phyloP scores from a whole-genome alignment of 192 early-diverging fungal genomes.

The Kickxella alabastrina region DNA sequence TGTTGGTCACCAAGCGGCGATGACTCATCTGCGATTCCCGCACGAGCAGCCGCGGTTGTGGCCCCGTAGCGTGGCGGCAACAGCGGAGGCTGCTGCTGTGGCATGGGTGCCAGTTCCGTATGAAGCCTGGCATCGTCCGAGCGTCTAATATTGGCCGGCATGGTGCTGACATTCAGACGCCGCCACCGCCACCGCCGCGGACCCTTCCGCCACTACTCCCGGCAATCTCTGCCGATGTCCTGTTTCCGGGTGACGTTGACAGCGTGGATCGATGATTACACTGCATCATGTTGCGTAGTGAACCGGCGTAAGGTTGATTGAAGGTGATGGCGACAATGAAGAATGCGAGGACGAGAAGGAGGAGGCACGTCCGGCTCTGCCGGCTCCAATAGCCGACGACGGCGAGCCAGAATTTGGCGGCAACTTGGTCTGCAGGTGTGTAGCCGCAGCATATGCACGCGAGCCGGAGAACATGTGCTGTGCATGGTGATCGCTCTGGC shows the following conservation, averaged over 20 bases:
- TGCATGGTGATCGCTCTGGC: not conserved
- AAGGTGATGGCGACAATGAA: conserved; percentile 43
- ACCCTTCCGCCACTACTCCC: not conserved
- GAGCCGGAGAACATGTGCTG: conserved; percentile 2
- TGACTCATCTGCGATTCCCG: not conserved
- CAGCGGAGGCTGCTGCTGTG: not conserved
- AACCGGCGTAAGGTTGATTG: conserved; percentile 32
- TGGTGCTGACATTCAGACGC: conserved; percentile 1
- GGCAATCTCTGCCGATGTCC: not conserved
- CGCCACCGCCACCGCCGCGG: not conserved
- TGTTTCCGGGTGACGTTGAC: no score
- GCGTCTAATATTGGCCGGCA: conserved; percentile 45
- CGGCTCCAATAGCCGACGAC: not conserved
- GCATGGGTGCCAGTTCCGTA: not conserved
- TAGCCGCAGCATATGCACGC: not conserved
- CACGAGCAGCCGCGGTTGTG: not conserved
- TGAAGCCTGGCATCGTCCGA: not conserved
- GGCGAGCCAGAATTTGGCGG: conserved; percentile 26
- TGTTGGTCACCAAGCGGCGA: not conserved
- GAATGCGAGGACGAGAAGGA: conserved; percentile 29
- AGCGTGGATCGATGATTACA: not conserved
- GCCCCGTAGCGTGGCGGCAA: not conserved
- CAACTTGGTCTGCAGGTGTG: conserved; percentile 20
- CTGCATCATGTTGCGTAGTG: conserved; percentile 25
- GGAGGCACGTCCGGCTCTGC: not conserved